A percentile compares a stretch with the other conserved stretches of the same genome.
These are phyloP conservation scores for Pezicula rhizophila DNA, from an alignment of 2,329 filamentous ascomycete species.

Conservation along the genomic window DNA sequence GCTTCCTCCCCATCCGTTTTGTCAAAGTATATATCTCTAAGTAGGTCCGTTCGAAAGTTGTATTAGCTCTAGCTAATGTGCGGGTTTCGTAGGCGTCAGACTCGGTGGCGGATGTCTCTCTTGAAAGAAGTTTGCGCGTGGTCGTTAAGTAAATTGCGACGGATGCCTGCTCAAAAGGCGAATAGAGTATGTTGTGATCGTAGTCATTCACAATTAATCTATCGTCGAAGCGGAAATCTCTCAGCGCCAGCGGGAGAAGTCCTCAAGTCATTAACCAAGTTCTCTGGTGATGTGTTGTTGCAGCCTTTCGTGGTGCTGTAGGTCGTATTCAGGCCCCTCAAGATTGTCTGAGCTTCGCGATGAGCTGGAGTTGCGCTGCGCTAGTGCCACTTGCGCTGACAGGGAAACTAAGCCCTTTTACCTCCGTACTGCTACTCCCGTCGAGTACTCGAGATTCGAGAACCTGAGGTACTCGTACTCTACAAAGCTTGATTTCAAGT, in stretches of 20 bases:
- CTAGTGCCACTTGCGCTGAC: no score
- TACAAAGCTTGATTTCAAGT: no score
- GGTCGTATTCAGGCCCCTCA: no score
- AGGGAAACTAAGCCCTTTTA: no score
- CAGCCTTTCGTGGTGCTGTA: not conserved
- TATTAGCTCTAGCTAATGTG: not conserved
- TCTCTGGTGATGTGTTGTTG: not conserved
- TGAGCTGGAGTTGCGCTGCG: not conserved
- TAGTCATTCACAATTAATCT: not conserved
- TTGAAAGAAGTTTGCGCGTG: not conserved
- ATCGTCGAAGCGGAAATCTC: not conserved
- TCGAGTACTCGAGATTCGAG: no score
- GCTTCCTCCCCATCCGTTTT: slow-evolving; percentile 15
- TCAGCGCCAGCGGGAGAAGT: slow-evolving; percentile 7
- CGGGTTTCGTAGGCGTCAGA: not conserved
- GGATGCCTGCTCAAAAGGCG: not conserved
- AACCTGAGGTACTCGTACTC: no score
- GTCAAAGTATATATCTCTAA: not conserved
- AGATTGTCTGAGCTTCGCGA: not conserved
- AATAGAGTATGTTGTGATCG: not conserved
- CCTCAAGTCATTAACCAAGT: not conserved
- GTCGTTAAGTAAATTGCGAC: not conserved
- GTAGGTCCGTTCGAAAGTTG: not conserved
- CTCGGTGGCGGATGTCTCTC: not conserved
- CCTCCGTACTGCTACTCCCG: no score